Evolutionary conservation across 2,329 filamentous ascomycete genomes (phyloP).

Genomic region (Aspergillus oerlinghausenensis): DNA sequence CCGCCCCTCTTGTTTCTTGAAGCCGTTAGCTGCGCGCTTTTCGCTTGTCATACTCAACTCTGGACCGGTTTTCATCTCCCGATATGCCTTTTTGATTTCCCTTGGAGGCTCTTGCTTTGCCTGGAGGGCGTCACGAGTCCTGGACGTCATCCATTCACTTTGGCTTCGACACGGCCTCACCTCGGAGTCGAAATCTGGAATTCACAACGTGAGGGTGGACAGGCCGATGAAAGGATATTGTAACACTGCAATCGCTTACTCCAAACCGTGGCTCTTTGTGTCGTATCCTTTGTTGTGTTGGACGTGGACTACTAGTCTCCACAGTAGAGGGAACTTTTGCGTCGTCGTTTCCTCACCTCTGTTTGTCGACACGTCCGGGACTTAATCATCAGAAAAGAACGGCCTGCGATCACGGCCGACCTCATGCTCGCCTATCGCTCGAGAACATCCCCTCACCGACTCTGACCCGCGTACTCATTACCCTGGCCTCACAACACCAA

Average conservation of each 20-base stretch:
- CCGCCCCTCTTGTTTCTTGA: not conserved
- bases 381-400: not conserved
- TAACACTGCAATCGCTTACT: not conserved
- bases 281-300: not conserved
- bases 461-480: not conserved
- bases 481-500: constrained; percentile 1
- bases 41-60: not conserved
- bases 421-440: not conserved
- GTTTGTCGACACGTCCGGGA: constrained; percentile 2
- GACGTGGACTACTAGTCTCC: not conserved
- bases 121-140: constrained; percentile 20
- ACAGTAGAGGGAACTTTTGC: constrained; percentile 2
- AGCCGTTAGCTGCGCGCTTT: not conserved
- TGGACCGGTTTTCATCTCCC: not conserved
- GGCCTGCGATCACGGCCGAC: not conserved
- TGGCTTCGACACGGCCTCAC: constrained; percentile 8
- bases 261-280: not conserved
- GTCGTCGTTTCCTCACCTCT: constrained; percentile 14
- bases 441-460: not conserved
- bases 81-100: constrained; percentile 20
- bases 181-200: constrained; percentile 1
- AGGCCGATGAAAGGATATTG: constrained; percentile 1
- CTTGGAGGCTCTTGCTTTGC: constrained; percentile 15
- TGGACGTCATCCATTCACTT: constrained; percentile 19
- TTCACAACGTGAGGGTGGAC: not conserved